Percentiles rank a stretch among this genome's conserved stretches.
These are phyloP conservation scores for Trypanosomatidae sp. DNA, from an alignment of 208 protist genomes.

Conservation along the genomic window DNA sequence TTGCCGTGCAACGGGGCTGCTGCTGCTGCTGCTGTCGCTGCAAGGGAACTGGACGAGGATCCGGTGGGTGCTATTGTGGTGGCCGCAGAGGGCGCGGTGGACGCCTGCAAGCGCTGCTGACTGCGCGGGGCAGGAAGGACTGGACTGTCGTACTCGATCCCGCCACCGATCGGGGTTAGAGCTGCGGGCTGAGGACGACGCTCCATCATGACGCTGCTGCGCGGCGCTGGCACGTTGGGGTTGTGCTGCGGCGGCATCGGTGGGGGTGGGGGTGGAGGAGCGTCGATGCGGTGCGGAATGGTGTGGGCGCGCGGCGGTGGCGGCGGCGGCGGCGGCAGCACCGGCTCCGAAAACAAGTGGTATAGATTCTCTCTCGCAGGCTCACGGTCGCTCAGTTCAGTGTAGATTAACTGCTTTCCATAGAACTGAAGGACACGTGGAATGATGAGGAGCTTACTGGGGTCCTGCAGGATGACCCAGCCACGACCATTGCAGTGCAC, in stretches of 20 bases:
- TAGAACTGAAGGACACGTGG: constrained; percentile 69
- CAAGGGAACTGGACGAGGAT: background rate
- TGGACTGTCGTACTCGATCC: constrained; percentile 18
- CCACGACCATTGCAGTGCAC: constrained; percentile 63
- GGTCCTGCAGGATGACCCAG: constrained; percentile 73
- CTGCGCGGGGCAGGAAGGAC: constrained; percentile 25
- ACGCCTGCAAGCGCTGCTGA: constrained; percentile 19
- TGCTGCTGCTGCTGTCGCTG: constrained; percentile 8
- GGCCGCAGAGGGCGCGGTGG: background rate
- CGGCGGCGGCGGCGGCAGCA: constrained; percentile 23
- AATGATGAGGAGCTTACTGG: constrained; percentile 48
- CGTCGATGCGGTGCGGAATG: constrained; percentile 22
- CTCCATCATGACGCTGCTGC: constrained; percentile 24
- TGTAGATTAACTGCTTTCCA: constrained; percentile 61
- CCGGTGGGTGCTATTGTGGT: background rate
- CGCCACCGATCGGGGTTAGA: constrained; percentile 25
- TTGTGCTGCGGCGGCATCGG: constrained; percentile 16
- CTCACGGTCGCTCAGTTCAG: constrained; percentile 55
- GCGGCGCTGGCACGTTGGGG: constrained; percentile 26
- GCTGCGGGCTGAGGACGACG: constrained; percentile 12
- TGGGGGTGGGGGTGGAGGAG: constrained; percentile 7
- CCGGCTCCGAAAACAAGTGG: constrained; percentile 13
- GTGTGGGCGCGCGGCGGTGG: constrained; percentile 23
- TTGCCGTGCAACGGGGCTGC: constrained; percentile 13
- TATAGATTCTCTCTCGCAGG: constrained; percentile 35